These are phyloP conservation scores for Microglena sp. DNA, from an alignment of 139 green algal species.

Conservation along the genomic window DNA sequence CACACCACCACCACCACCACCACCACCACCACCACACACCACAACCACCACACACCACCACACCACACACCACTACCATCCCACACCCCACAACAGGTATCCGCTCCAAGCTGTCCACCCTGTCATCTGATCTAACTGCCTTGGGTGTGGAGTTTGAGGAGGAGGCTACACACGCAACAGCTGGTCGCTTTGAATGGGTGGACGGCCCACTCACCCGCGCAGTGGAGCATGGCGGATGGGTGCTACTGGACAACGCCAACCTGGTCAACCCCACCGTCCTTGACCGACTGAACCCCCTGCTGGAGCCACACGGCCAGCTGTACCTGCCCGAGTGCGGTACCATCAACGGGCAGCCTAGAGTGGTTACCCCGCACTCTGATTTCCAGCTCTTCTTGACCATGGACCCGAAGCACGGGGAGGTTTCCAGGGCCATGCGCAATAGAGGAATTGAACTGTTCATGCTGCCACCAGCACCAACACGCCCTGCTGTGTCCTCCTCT, in stretches of 20 bases:
- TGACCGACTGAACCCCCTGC: conserved; percentile 92
- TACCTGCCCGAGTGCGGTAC: conserved; percentile 79
- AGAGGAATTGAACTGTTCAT: conserved; percentile 90
- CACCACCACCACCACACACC: too few species aligned
- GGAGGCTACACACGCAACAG: conserved; percentile 17
- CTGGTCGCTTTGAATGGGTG: conserved; percentile 95
- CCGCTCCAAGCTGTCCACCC: conserved; percentile 8
- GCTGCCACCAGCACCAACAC: conserved; percentile 25
- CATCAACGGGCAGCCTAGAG: conserved; percentile 22
- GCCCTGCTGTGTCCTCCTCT: not conserved
- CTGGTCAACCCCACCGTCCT: conserved; percentile 92
- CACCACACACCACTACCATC: too few species aligned
- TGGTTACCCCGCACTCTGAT: conserved; percentile 73
- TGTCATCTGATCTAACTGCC: conserved; percentile 12
- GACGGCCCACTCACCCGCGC: conserved; percentile 82
- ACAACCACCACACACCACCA: too few species aligned
- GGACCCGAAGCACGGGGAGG: conserved; percentile 82
- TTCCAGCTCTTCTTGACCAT: conserved; percentile 92
- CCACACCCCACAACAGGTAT: too few species aligned
- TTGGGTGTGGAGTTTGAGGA: conserved; percentile 19
- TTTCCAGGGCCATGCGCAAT: conserved; percentile 97
- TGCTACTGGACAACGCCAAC: conserved; percentile 95
- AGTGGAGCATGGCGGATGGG: conserved; percentile 77
- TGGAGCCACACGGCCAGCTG: conserved; percentile 81
- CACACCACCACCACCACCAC: too few species aligned